phyloP scores from a whole-genome alignment of 2,329 filamentous ascomycete species.

The Fusarium sp. region DNA sequence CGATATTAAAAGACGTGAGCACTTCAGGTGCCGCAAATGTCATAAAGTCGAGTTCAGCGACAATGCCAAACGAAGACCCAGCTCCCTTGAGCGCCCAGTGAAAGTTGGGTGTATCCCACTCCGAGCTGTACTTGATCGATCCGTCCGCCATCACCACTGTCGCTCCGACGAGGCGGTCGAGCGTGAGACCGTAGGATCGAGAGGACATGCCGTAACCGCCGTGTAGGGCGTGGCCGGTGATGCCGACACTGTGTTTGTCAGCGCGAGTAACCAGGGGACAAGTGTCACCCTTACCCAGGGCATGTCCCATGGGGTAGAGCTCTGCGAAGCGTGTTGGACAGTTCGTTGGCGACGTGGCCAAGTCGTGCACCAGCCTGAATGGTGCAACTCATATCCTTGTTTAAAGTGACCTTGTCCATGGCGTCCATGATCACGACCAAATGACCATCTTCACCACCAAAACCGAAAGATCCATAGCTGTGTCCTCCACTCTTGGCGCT shows the following conservation, averaged over 20 bases:
- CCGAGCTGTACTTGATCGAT: slow-evolving; percentile 37
- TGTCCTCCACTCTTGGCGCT: slow-evolving; percentile 66
- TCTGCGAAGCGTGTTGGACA: slow-evolving; percentile 53
- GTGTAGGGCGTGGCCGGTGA: slow-evolving; percentile 45
- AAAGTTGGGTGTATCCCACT: slow-evolving; percentile 41
- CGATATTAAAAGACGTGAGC: slow-evolving; percentile 38
- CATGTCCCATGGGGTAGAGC: slow-evolving; percentile 66
- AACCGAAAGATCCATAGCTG: slow-evolving; percentile 64
- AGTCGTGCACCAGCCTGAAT: slow-evolving; percentile 61
- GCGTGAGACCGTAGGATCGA: slow-evolving; percentile 44
- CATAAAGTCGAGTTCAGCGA: slow-evolving; percentile 45
- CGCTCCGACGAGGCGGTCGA: slow-evolving; percentile 47
- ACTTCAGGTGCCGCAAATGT: slow-evolving; percentile 41
- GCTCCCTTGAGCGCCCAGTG: slow-evolving; percentile 49
- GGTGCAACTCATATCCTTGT: slow-evolving; percentile 30
- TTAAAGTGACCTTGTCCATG: slow-evolving; percentile 50
- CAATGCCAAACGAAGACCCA: slow-evolving; percentile 49
- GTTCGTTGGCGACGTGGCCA: slow-evolving; percentile 58
- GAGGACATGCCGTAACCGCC: slow-evolving; percentile 49
- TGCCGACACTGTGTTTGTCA: slow-evolving; percentile 42
- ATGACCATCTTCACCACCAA: slow-evolving; percentile 55
- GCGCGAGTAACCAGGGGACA: neutral
- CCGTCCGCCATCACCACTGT: slow-evolving; percentile 47
- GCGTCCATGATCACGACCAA: slow-evolving; percentile 56
- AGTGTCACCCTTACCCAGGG: slow-evolving; percentile 55